Percentiles rank a stretch among this genome's conserved stretches.
Conservation (phyloP, 1,139 yeast species). For the Geotrichum australiense region DNA sequence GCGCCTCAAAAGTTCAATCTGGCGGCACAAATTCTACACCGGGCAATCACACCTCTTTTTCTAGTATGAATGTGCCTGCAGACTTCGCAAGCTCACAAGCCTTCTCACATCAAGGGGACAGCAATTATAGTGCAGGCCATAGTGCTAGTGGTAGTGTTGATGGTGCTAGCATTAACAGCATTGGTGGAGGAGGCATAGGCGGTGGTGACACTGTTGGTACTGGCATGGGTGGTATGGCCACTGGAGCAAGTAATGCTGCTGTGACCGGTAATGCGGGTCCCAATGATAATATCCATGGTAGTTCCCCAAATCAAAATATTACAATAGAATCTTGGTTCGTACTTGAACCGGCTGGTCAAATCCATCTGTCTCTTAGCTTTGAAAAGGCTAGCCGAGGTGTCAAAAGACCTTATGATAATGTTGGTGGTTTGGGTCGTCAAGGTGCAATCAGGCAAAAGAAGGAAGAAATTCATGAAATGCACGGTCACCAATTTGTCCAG, state of each 20-base stretch:
- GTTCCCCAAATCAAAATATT: conserved; percentile 17
- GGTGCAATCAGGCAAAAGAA: conserved; percentile 96
- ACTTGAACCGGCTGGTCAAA: conserved; percentile 90
- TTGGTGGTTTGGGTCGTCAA: conserved; percentile 87
- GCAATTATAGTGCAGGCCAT: too few relatives aligned
- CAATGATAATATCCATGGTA: too few relatives aligned
- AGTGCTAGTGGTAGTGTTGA: conserved; percentile 2
- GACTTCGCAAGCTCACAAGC: too few relatives aligned
- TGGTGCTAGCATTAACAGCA: conserved; percentile 16
- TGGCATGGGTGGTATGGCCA: background rate
- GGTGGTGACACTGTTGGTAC: conserved; percentile 6
- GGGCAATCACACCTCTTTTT: too few relatives aligned
- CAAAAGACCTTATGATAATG: conserved; percentile 38
- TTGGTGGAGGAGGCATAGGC: conserved; percentile 13
- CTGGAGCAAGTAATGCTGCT: background rate
- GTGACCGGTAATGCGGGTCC: background rate
- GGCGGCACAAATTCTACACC: conserved; percentile 15
- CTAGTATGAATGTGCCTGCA: too few relatives aligned
- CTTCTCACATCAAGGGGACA: too few relatives aligned
- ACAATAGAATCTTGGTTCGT: conserved; percentile 76
- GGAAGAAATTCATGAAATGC: conserved; percentile 91
- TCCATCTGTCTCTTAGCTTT: conserved; percentile 68
- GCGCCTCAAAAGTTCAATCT: conserved; percentile 48
- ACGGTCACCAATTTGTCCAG: conserved; percentile 94
- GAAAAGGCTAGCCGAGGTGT: conserved; percentile 54